Conservation (phyloP, 768 basidiomycete species). For the Suillus placidus region DNA sequence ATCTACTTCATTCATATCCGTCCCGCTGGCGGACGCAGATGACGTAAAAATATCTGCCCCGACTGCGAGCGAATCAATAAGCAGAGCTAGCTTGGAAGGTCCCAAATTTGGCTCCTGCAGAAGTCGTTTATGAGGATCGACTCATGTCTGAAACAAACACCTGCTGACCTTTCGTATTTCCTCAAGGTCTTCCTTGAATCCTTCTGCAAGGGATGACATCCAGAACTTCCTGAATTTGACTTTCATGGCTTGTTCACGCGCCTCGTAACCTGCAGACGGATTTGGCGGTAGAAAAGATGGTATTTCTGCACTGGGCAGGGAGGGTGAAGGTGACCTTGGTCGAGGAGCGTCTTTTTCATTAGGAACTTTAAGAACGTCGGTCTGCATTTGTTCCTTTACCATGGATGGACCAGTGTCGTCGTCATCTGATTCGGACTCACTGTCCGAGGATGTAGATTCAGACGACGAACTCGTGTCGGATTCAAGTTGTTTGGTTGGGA, state of each 20-base stretch:
- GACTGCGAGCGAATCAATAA: slow-evolving; percentile 82
- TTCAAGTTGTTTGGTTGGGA: slow-evolving; percentile 12
- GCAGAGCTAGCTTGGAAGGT: slow-evolving; percentile 64
- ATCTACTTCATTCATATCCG: slow-evolving; percentile 68
- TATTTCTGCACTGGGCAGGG: slow-evolving; percentile 30
- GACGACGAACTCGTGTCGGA: slow-evolving; percentile 16
- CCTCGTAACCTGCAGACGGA: slow-evolving; percentile 30
- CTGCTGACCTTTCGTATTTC: slow-evolving; percentile 71
- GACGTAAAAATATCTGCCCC: slow-evolving; percentile 74
- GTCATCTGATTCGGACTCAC: slow-evolving; percentile 16
- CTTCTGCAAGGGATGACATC: slow-evolving; percentile 83
- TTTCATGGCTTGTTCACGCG: slow-evolving; percentile 58
- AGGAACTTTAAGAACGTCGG: slow-evolving; percentile 3
- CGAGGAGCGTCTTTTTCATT: slow-evolving; percentile 2
- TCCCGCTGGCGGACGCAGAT: slow-evolving; percentile 32
- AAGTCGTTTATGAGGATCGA: background rate
- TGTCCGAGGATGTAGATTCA: slow-evolving; percentile 24
- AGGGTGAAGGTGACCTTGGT: slow-evolving; percentile 32
- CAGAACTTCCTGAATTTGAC: slow-evolving; percentile 81
- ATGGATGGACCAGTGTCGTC: slow-evolving; percentile 4
- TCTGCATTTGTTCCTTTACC: slow-evolving; percentile 3
- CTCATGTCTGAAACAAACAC: slow-evolving; percentile 28
- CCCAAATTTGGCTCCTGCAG: slow-evolving; percentile 68
- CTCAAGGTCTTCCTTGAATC: slow-evolving; percentile 83
- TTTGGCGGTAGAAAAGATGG: slow-evolving; percentile 59